These are phyloP conservation scores for Candida dubliniensis DNA, from an alignment of 1,139 yeast genomes.

Conservation along the genomic window DNA sequence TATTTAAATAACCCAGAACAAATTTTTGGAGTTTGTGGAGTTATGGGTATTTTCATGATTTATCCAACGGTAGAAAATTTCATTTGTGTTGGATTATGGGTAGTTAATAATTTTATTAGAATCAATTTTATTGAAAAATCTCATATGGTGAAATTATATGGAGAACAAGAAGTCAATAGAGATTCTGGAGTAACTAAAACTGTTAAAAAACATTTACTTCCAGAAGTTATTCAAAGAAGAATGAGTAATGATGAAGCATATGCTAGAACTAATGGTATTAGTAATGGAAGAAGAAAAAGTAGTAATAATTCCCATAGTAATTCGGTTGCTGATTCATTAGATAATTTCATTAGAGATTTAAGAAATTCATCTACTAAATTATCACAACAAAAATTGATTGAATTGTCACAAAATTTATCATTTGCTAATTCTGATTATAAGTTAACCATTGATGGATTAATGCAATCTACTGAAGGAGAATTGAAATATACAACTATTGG, in stretches of 20 bases:
- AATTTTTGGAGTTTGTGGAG: constrained; percentile 76
- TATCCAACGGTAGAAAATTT: constrained; percentile 59
- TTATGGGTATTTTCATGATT: constrained; percentile 75
- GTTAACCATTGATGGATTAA: constrained; percentile 26
- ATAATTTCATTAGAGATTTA: constrained; percentile 41
- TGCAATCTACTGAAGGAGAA: constrained; percentile 16
- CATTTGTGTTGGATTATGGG: constrained; percentile 65
- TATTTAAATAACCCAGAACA: constrained; percentile 86
- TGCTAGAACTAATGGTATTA: too few relatives aligned
- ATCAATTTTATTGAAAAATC: constrained; percentile 76
- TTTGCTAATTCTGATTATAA: constrained; percentile 41
- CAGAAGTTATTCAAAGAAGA: constrained; percentile 40
- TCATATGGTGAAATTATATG: constrained; percentile 79
- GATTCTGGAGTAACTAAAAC: constrained; percentile 73
- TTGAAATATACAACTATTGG: constrained; percentile 43
- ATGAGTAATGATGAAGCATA: constrained; percentile 20
- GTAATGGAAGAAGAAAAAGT: constrained; percentile 21
- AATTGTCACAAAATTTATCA: constrained; percentile 41
- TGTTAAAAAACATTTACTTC: constrained; percentile 50
- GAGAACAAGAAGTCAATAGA: constrained; percentile 57
- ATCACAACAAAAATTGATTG: constrained; percentile 40
- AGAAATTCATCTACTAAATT: constrained; percentile 32
- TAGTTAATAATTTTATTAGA: constrained; percentile 62
- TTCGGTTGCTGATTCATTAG: constrained; percentile 40
- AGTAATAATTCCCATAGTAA: constrained; percentile 19